Percentiles rank a stretch among this genome's conserved stretches.
Conservation (phyloP, 495 filamentous ascomycete genomes). For the Talaromyces liani region DNA sequence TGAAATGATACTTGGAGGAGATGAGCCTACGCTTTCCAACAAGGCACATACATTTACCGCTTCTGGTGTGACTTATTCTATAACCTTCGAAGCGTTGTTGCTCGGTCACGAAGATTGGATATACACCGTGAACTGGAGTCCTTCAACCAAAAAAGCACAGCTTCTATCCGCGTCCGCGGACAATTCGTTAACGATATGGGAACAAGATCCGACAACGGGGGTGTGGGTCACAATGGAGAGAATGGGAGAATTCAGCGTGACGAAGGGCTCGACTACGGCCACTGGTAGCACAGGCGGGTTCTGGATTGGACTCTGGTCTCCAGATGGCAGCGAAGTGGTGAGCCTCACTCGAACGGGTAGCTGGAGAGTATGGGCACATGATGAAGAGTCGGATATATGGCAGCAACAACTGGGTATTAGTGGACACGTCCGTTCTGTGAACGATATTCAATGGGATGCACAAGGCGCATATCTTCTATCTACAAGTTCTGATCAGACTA, state of each 20-base stretch:
- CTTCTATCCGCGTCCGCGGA: constrained; percentile 91
- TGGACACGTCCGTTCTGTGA: constrained; percentile 75
- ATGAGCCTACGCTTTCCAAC: constrained; percentile 63
- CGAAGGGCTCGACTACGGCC: constrained; percentile 91
- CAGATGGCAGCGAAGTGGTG: constrained; percentile 61
- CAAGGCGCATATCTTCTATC: constrained; percentile 81
- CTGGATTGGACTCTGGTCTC: constrained; percentile 93
- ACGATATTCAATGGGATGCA: constrained; percentile 75
- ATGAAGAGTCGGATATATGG: constrained; percentile 56
- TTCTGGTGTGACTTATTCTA: constrained; percentile 52
- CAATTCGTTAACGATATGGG: constrained; percentile 90
- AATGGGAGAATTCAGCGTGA: constrained; percentile 85
- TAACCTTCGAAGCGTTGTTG: constrained; percentile 91
- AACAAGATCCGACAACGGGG: constrained; percentile 70
- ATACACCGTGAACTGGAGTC: constrained; percentile 74
- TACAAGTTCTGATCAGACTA: constrained; percentile 88
- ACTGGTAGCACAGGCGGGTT: constrained; percentile 94
- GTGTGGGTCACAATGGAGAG: constrained; percentile 82
- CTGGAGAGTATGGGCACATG: constrained; percentile 75
- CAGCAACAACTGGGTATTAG: constrained; percentile 66
- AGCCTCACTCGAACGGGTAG: constrained; percentile 87
- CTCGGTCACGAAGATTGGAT: constrained; percentile 99
- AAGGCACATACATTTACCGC: constrained; percentile 72
- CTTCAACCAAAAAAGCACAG: constrained; percentile 47
- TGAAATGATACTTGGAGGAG: constrained; percentile 52